Evolutionary conservation across 2,329 filamentous ascomycete species (phyloP).

Genomic region (Nigrograna mackinnonii): DNA sequence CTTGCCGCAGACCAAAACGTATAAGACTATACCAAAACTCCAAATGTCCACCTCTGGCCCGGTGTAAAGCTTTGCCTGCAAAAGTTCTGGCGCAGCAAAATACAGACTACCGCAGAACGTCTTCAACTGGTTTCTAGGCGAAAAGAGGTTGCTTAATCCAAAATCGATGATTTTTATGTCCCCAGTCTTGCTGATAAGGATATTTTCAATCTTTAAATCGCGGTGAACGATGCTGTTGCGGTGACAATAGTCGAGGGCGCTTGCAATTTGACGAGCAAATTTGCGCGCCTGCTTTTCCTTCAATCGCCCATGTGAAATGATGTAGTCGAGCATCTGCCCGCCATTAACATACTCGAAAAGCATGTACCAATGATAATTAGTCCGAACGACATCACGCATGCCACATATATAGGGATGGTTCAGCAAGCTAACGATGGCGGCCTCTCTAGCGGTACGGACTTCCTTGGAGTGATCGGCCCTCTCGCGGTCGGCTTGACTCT

Average conservation of each 20-base stretch:
- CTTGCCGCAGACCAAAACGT: conserved; percentile 95
- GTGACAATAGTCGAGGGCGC: conserved; percentile 95
- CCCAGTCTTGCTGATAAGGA: conserved; percentile 96
- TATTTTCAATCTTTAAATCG: conserved; percentile 98
- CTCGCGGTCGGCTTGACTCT: conserved; percentile 73
- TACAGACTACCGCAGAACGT: conserved; percentile 98
- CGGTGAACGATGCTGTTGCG: conserved; percentile 97
- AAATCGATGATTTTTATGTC: conserved; percentile 99
- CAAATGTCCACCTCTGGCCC: conserved; percentile 97
- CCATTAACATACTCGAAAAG: conserved; percentile 99
- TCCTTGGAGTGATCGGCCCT: conserved; percentile 96
- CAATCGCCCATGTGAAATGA: conserved; percentile 94
- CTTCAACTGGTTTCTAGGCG: conserved; percentile 81
- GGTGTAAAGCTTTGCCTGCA: conserved; percentile 92
- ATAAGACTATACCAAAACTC: conserved; percentile 98
- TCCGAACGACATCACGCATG: conserved; percentile 92
- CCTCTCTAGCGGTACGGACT: conserved; percentile 90
- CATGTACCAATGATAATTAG: conserved; percentile 99
- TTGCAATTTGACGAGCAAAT: conserved; percentile 96
- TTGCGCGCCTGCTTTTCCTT: conserved; percentile 99
- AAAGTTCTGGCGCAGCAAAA: conserved; percentile 91
- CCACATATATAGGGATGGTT: conserved; percentile 96
- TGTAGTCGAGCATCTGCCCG: conserved; percentile 99
- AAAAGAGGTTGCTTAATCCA: conserved; percentile 93
- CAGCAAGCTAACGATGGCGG: conserved; percentile 91